Conservation (phyloP, 192 early-diverging fungal species). For the Gorgonomyces haynaldii region DNA sequence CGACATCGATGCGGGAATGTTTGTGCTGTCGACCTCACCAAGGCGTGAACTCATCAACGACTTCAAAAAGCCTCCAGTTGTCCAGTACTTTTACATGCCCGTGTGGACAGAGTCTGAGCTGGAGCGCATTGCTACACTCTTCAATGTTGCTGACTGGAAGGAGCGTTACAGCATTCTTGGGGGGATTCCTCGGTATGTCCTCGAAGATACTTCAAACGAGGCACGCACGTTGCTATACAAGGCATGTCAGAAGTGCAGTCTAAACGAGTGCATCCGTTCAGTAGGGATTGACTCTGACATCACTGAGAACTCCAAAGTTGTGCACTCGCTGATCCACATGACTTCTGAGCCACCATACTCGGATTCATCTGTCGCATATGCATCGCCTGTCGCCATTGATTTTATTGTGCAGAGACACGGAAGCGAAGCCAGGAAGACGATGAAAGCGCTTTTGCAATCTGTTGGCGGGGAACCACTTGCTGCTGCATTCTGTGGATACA, state of each 20-base stretch:
- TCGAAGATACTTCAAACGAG: slow-evolving; percentile 3
- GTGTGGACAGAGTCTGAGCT: slow-evolving; percentile 5
- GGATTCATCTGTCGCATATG: slow-evolving; percentile 7
- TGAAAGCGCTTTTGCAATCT: slow-evolving; percentile 6
- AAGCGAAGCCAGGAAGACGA: slow-evolving; percentile 1
- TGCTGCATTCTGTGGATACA: slow-evolving; percentile 11
- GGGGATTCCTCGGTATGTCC: slow-evolving; percentile 9
- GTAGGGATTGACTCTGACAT: slow-evolving; percentile 5
- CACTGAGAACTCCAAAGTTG: slow-evolving; percentile 10
- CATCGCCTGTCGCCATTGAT: slow-evolving; percentile 6
- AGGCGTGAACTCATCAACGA: slow-evolving; percentile 10
- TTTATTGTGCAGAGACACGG: slow-evolving; percentile 7
- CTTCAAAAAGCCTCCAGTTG: slow-evolving; percentile 9
- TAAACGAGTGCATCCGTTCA: slow-evolving; percentile 7
- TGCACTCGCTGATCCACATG: slow-evolving; percentile 8
- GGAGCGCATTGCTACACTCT: slow-evolving; percentile 3
- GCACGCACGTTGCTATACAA: not conserved
- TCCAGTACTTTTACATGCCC: slow-evolving; percentile 11
- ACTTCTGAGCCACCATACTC: slow-evolving; percentile 7
- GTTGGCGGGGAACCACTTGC: slow-evolving; percentile 3
- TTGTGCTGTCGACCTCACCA: slow-evolving; percentile 11
- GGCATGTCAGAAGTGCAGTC: slow-evolving; percentile 5
- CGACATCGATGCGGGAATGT: not conserved
- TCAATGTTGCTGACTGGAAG: slow-evolving; percentile 4
- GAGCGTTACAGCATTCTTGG: slow-evolving; percentile 7